A percentile compares a stretch with the other conserved stretches of the same genome.
phyloP scores from a whole-genome alignment of 2,329 filamentous ascomycete genomes.

The Fusarium sacchari region DNA sequence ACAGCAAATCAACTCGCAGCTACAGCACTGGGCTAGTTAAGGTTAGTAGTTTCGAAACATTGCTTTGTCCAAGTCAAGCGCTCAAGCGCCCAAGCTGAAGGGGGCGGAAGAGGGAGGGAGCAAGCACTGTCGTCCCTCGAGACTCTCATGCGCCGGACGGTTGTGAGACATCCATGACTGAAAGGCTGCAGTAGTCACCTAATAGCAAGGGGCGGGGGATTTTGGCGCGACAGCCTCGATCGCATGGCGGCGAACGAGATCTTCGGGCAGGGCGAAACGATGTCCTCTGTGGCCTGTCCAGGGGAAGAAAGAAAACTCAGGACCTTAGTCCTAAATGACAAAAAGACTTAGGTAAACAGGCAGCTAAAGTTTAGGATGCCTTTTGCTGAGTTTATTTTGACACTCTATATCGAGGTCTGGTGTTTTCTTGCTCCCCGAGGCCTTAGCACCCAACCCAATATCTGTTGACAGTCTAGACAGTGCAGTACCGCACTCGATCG shows the following conservation, averaged over 20 bases:
- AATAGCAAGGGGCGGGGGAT: slow-evolving; percentile 21
- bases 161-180: slow-evolving; percentile 26
- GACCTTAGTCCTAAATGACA: no score
- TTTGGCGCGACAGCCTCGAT: slow-evolving; percentile 35
- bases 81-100: not conserved
- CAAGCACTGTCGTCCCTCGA: not conserved
- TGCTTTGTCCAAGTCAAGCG: slow-evolving; percentile 15
- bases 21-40: not conserved
- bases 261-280: slow-evolving; percentile 32
- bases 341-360: no score
- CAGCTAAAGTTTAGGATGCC: no score
- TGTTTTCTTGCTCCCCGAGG: no score
- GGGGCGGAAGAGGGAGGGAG: not conserved
- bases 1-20: slow-evolving; percentile 6
- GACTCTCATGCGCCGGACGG: not conserved
- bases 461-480: slow-evolving; percentile 6
- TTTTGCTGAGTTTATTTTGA: no score
- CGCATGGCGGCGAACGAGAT: slow-evolving; percentile 31
- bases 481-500: not conserved
- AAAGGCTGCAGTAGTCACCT: not conserved
- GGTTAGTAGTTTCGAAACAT: slow-evolving; percentile 11
- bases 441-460: no score
- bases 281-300: slow-evolving; percentile 12
- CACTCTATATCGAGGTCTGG: no score
- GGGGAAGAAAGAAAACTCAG: no score